Base-by-base conservation (phyloP, 495 filamentous ascomycete genomes). In the Jackrogersella multiformis region DNA sequence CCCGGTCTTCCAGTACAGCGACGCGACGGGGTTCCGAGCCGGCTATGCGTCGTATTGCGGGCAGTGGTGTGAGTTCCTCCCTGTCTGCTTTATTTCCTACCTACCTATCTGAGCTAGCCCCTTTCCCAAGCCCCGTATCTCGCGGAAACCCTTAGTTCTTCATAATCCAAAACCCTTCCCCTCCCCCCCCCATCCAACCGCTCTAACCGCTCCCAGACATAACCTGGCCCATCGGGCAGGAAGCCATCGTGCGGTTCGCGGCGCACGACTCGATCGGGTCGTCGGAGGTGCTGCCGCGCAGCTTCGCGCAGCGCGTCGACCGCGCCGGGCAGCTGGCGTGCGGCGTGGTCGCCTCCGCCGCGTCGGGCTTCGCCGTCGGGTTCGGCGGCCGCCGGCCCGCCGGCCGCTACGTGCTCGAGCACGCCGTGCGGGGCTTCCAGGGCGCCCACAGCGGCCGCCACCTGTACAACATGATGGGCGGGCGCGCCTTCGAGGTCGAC, bases 391-490 rank as follows among this genome's bases (percentile, higher is more conserved):
- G 73, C 30, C 65, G 69, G 44, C 26, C 56, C 16, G 26, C 66
- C 10, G 74, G 76, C 15, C 16, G 16, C 6, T 78, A 71, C 69
- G 21, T 58, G 0, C 66, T 79, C 18, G 63, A 75, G 49, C 59
- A 75, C 56, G 51, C 67, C 35, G 39, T 16, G 26, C 71, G 69
- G 49, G 74, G 74, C 2, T 78, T 77, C 62, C 63, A 64, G 18
- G 74, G 65, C 36, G 72, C 73, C 5, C 73, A 76, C 35, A 66
- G 64, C 49, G 74, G 69, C 21, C 66, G 73, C 0, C 75, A 78
- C 60, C 56, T 77, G 21, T 77, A 72, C 56, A 78, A 76, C 38
- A 68, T 76, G 63, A 63, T 73, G 66, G 76, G 76, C 49, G 75
- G 76, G 5, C 69, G 73, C 15, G 72, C 74, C 0, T 75, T 64